Base-by-base conservation (phyloP, 1,139 yeast species). In the Taphrina flavorubra region DNA sequence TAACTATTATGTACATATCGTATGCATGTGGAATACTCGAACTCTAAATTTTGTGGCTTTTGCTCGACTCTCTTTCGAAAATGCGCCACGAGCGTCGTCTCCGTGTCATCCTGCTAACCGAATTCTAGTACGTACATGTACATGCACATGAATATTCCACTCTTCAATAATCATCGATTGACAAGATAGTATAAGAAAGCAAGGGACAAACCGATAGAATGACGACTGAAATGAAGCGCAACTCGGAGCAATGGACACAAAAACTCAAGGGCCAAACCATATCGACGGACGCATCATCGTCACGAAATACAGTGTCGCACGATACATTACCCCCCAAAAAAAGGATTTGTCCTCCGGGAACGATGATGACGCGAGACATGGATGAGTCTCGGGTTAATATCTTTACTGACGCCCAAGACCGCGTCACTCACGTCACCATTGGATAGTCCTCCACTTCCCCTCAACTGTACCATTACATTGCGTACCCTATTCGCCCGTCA, bases 401-500 rank as follows among this genome's bases (percentile, higher is more conserved):
- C 53, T 36, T 25, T 36, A 58, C 62, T 2, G 62, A 58, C 14
- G 53, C 2, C 14, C 10, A 42, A 14, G 62, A 53, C 10, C 42
- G 34, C 14, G 62, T 58, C 51, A 25, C 62, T 18, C 62, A 58
- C 42, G 62, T 58, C 42, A 58, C 62, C n/a, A 44, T 58, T 37
- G 62, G 62, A 5, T 53, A n/a, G 6, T 6, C 31, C 31, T 25
- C 4, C 31, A 2, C 4, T 4, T 25, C 4, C 31, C 4, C 31
- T 4, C 31, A 25, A 25, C 4, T 4, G 4, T 25, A 25, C 31
- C 31, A 25, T 2, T 4, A 25, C 31, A n/a, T n/a, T n/a, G n/a
- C n/a, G n/a, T n/a, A n/a, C n/a, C n/a, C n/a, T n/a, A n/a, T n/a
- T n/a, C n/a, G n/a, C n/a, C n/a, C n/a, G n/a, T n/a, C n/a, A n/a